Conservation (phyloP, 1,139 yeast genomes). For the Pichiaceae sp. region DNA sequence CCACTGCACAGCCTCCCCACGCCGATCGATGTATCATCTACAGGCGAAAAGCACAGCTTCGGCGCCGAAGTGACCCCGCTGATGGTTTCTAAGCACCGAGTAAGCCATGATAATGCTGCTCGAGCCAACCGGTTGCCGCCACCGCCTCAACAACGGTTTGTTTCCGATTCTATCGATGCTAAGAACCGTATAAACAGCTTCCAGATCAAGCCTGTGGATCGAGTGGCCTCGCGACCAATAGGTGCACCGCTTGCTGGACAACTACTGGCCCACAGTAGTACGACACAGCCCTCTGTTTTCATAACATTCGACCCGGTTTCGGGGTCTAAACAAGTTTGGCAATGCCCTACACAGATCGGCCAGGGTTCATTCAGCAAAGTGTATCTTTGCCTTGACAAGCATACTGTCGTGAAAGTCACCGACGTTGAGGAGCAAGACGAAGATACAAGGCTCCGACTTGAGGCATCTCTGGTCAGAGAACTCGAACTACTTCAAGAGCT, state of each 20-base stretch:
- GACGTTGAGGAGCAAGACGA: constrained; percentile 21
- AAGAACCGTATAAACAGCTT: constrained; percentile 1
- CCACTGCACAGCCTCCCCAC: no score
- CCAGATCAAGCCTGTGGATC: constrained; percentile 17
- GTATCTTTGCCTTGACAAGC: constrained; percentile 20
- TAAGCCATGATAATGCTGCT: no score
- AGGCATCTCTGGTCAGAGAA: constrained; percentile 69
- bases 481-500: constrained; percentile 47
- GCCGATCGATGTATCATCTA: no score
- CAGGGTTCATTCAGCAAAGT: constrained; percentile 53
- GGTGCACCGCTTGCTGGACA: background rate
- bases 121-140: no score
- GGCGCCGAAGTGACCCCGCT: no score
- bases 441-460: constrained; percentile 42
- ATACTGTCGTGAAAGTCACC: constrained; percentile 34
- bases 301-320: constrained; percentile 13
- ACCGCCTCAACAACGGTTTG: background rate
- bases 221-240: constrained; percentile 23
- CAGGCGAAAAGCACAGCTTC: no score
- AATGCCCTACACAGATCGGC: constrained; percentile 34
- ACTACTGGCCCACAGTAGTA: background rate
- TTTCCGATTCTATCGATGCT: background rate
- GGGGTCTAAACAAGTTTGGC: constrained; percentile 17
- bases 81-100: no score
- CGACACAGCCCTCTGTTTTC: background rate